A percentile compares a stretch with the other conserved stretches of the same genome.
phyloP scores from a whole-genome alignment of 257 asterid genomes.

The Scutellaria minor region DNA sequence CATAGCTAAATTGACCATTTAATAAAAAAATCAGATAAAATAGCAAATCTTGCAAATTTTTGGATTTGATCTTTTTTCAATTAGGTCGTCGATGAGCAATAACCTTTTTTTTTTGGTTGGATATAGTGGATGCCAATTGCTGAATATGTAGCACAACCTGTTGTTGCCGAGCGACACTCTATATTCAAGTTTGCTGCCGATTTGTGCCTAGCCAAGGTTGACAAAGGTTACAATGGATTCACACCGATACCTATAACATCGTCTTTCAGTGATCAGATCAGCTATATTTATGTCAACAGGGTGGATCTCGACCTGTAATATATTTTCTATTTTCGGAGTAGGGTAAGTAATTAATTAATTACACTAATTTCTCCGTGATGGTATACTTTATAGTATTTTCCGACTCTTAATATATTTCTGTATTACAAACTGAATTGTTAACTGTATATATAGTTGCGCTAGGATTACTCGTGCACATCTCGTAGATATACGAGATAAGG shows the following conservation, averaged over 20 bases:
- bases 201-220: slow-evolving; percentile 58
- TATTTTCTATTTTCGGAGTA: not conserved
- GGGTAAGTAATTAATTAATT: not conserved
- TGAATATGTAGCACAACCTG: slow-evolving; percentile 62
- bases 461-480: too few species aligned
- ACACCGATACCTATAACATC: slow-evolving; percentile 55
- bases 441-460: too few species aligned
- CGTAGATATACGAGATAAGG: too few species aligned
- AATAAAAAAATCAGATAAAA: too few species aligned
- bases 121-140: slow-evolving; percentile 77
- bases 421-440: not conserved
- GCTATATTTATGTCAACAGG: slow-evolving; percentile 61
- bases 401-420: not conserved
- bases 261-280: slow-evolving; percentile 41
- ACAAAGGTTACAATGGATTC: slow-evolving; percentile 54
- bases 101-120: not conserved
- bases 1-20: too few species aligned
- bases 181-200: slow-evolving; percentile 58
- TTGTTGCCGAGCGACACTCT: slow-evolving; percentile 43
- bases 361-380: not conserved
- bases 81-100: too few species aligned
- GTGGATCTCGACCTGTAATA: slow-evolving; percentile 42
- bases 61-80: too few species aligned
- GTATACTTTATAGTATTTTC: not conserved
- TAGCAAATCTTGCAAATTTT: too few species aligned